A percentile compares a stretch with the other conserved stretches of the same genome.
phyloP scores from a whole-genome alignment of 2,329 filamentous ascomycete genomes.

The Chalaropsis thielavioides region DNA sequence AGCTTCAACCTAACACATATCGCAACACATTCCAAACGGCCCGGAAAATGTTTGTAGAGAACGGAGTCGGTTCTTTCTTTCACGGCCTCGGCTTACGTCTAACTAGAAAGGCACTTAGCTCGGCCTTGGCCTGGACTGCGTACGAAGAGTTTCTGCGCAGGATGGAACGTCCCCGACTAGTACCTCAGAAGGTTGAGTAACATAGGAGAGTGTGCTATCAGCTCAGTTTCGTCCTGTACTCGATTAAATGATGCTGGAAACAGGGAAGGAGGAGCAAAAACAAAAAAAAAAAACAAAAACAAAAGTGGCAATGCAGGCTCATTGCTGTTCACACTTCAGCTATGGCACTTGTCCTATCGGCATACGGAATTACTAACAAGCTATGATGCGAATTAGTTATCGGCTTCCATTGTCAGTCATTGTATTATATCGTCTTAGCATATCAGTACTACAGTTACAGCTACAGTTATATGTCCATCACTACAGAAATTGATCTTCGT shows the following conservation, averaged over 20 bases:
- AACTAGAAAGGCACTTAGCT: constrained; percentile 80
- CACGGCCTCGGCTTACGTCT: constrained; percentile 78
- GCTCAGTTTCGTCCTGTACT: not conserved
- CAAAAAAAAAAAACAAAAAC: not conserved
- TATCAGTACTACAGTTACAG: constrained; percentile 3
- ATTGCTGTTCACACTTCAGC: not conserved
- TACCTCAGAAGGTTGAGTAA: constrained; percentile 15
- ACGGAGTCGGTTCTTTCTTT: constrained; percentile 67
- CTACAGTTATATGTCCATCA: constrained; percentile 2
- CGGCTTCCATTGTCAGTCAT: not conserved
- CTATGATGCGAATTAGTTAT: not conserved
- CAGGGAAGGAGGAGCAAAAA: not conserved
- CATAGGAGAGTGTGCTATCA: not conserved
- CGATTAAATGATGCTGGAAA: not conserved
- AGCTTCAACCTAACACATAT: constrained; percentile 73
- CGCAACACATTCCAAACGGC: constrained; percentile 67
- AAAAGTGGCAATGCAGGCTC: not conserved
- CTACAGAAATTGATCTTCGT: not conserved
- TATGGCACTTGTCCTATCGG: not conserved
- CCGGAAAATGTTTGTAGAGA: constrained; percentile 63
- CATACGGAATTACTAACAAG: not conserved
- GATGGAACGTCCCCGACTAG: constrained; percentile 30
- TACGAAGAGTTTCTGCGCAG: constrained; percentile 85
- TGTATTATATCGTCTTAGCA: not conserved
- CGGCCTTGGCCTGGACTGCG: constrained; percentile 90